A percentile compares a stretch with the other conserved stretches of the same genome.
These are phyloP conservation scores for Linnemannia hyalina DNA, from an alignment of 192 early-diverging fungal species.

Conservation along the genomic window DNA sequence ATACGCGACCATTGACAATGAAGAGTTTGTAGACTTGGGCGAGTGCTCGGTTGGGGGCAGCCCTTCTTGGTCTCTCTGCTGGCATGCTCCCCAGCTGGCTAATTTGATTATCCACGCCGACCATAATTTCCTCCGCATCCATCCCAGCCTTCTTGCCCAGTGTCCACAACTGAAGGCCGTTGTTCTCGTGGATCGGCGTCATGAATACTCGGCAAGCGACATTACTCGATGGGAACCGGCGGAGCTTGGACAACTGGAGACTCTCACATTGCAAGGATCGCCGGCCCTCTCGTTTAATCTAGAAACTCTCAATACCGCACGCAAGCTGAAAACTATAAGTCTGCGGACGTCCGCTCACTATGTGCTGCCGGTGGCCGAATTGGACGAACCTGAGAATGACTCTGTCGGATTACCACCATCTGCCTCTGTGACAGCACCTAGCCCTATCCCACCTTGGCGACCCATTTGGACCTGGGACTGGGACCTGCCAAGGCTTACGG, in stretches of 20 bases:
- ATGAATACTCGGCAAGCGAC: neutral
- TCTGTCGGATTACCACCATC: too few species aligned
- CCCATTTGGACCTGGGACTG: neutral
- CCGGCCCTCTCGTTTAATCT: neutral
- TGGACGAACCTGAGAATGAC: too few species aligned
- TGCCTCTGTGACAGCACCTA: too few species aligned
- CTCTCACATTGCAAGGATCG: neutral
- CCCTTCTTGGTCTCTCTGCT: neutral
- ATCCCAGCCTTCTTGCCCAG: neutral
- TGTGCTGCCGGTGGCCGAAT: too few species aligned
- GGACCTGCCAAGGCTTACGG: neutral
- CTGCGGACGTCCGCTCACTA: neutral
- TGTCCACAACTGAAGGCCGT: neutral
- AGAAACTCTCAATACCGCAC: neutral
- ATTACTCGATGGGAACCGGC: neutral
- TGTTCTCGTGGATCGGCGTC: neutral
- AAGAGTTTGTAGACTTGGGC: too few species aligned
- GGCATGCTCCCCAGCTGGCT: neutral
- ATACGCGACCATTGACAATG: too few species aligned
- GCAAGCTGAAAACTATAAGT: neutral
- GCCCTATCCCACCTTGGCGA: too few species aligned
- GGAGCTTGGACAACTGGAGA: neutral
- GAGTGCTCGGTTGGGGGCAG: too few species aligned
- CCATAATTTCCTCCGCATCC: neutral
- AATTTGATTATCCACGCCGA: too few species aligned